A percentile compares a stretch with the other conserved stretches of the same genome.
These are phyloP conservation scores for Penicillium simplicissimum DNA, from an alignment of 495 filamentous ascomycete genomes.

Conservation along the genomic window DNA sequence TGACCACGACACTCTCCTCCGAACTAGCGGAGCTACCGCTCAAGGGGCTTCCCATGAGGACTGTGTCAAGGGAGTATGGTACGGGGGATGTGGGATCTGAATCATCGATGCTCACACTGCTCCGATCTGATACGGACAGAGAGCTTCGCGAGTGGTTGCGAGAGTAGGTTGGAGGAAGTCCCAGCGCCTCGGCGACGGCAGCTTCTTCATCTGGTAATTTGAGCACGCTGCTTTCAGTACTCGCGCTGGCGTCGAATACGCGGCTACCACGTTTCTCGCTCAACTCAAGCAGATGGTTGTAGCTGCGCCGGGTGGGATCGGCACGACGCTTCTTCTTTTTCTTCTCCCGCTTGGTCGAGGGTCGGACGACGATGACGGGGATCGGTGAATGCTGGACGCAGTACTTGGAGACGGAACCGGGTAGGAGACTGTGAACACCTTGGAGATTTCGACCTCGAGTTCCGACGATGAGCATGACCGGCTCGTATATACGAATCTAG, in stretches of 20 bases:
- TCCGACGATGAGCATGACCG: slow-evolving; percentile 92
- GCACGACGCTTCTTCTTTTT: slow-evolving; percentile 86
- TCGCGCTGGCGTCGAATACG: slow-evolving; percentile 54
- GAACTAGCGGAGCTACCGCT: slow-evolving; percentile 40
- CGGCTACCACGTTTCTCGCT: slow-evolving; percentile 55
- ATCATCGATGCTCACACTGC: slow-evolving; percentile 40
- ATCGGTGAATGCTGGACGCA: slow-evolving; percentile 95
- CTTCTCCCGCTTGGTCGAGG: slow-evolving; percentile 84
- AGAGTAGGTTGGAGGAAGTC: slow-evolving; percentile 52
- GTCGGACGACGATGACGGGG: slow-evolving; percentile 94
- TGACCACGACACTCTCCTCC: slow-evolving; percentile 36
- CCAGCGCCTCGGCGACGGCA: slow-evolving; percentile 69
- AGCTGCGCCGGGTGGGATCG: slow-evolving; percentile 76
- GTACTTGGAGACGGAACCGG: slow-evolving; percentile 93
- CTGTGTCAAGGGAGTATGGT: slow-evolving; percentile 32
- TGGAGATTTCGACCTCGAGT: slow-evolving; percentile 85
- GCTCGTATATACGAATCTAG: slow-evolving; percentile 92
- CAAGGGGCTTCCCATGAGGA: slow-evolving; percentile 33
- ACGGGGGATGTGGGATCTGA: slow-evolving; percentile 28
- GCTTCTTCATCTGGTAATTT: slow-evolving; percentile 63
- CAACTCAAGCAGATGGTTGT: slow-evolving; percentile 74
- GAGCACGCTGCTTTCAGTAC: slow-evolving; percentile 38
- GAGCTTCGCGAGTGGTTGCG: slow-evolving; percentile 43
- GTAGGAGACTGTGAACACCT: slow-evolving; percentile 86
- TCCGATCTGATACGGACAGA: slow-evolving; percentile 51